Base-by-base conservation (phyloP, 2,329 filamentous ascomycete genomes). In the Fusarium sublunatum region DNA sequence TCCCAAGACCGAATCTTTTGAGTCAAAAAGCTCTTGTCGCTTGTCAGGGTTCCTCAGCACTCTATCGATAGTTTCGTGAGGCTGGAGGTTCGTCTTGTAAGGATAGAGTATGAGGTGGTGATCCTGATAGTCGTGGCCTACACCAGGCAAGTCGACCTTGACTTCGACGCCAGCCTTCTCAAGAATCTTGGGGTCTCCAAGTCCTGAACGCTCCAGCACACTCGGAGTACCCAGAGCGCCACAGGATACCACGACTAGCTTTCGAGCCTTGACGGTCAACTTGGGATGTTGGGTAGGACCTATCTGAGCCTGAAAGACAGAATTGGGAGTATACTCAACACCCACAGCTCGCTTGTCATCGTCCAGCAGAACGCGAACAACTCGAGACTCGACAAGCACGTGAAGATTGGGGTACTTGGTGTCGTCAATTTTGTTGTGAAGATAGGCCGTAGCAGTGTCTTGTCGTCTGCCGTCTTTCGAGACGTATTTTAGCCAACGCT, bases 191-290 rank as follows among this genome's bases (percentile, higher is more conserved):
- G 78, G 74, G 40, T 79, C 77, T n/a, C 86, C 86, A 2, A 90
- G 68, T 7, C 88, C 88, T 1, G 87, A 90, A 19, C 87, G 77
- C 70, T 90, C 86, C 0, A 90, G 80, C 2, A 90, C 78, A 0
- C 75, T 72, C 0, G 86, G 84, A 0, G 84, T 84, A 2, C 82
- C 82, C 6, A 81, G 76, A 0, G 84, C 79, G 10, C 86, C 86
- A 5, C 66, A 81, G 68, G 73, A 74, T 0, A 75, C 65, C 0
- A 76, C 63, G 0, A 76, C 73, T 0, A 73, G 60, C 38, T 70
- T 76, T 7, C 59, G 67, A 1, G 73, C 75, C 48, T 64, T 70
- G 28, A 76, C 46, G 0, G 38, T 63, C 26, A 62, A 42, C 6
- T 58, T 64, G 3, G 56, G 54, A 1, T 58, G 56, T 6, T 61